phyloP scores from a whole-genome alignment of 2,329 filamentous ascomycete genomes.

The Neofusicoccum cordaticola region DNA sequence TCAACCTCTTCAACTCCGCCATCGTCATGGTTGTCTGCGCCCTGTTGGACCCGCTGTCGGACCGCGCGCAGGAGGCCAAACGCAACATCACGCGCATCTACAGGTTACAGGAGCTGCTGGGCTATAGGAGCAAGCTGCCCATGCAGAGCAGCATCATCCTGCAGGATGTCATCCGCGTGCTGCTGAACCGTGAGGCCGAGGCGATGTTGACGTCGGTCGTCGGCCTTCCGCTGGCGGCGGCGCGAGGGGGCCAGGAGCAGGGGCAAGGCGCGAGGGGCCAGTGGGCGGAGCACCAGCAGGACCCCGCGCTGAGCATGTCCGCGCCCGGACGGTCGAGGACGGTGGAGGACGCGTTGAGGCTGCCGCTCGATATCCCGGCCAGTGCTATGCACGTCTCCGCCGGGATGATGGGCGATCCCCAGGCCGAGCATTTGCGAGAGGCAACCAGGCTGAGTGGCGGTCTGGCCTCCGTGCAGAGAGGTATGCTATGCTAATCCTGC shows the following conservation, averaged over 20 bases:
- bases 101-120: constrained; percentile 39
- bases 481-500: neutral
- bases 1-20: constrained; percentile 47
- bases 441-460: neutral
- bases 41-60: constrained; percentile 42
- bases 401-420: neutral
- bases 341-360: neutral
- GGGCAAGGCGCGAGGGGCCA: no score
- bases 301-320: neutral
- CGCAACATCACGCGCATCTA: constrained; percentile 44
- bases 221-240: no score
- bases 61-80: constrained; percentile 43
- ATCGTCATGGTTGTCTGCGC: constrained; percentile 45
- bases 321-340: neutral
- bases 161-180: constrained; percentile 22
- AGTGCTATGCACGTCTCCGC: neutral
- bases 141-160: constrained; percentile 32
- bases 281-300: no score
- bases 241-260: no score
- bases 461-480: neutral
- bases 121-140: constrained; percentile 33
- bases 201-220: neutral
- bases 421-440: neutral
- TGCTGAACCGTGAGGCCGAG: constrained; percentile 3
- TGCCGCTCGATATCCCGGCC: neutral